Evolutionary conservation across 1,139 yeast species (phyloP).

Genomic region (Kodamaea ohmeri): DNA sequence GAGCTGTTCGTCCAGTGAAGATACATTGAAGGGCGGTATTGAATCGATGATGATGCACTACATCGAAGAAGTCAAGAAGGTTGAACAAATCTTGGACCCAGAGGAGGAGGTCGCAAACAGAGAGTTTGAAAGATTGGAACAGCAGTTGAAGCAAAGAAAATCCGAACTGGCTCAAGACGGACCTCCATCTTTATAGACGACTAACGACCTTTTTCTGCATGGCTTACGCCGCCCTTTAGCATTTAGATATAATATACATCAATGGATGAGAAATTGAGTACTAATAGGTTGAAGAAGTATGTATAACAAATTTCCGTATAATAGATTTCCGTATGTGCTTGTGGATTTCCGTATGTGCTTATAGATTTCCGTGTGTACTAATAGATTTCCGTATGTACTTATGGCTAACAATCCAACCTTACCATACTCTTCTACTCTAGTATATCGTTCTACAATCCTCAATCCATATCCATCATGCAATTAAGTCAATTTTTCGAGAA

Average conservation of each 20-base stretch:
- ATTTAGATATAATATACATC: background rate
- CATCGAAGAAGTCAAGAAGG: conserved; percentile 77
- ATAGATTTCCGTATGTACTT: too few relatives aligned
- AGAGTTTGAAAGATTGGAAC: conserved; percentile 70
- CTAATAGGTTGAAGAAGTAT: too few relatives aligned
- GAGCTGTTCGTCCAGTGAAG: conserved; percentile 72
- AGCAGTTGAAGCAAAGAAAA: conserved; percentile 26
- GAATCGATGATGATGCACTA: conserved; percentile 84
- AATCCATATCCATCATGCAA: too few relatives aligned
- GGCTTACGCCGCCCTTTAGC: conserved; percentile 2
- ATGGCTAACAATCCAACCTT: too few relatives aligned
- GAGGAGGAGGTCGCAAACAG: conserved; percentile 54
- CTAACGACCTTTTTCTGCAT: background rate
- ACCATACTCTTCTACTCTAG: too few relatives aligned
- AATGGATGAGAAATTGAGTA: too few relatives aligned
- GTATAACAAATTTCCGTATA: too few relatives aligned
- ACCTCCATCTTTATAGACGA: conserved; percentile 31
- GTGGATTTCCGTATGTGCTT: too few relatives aligned
- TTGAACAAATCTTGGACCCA: conserved; percentile 59
- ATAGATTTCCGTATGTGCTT: too few relatives aligned
- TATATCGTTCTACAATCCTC: too few relatives aligned
- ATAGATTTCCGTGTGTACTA: too few relatives aligned
- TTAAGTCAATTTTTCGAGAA: conserved; percentile 5
- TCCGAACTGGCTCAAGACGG: conserved; percentile 14
- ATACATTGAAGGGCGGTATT: conserved; percentile 76